Evolutionary conservation across 768 basidiomycete genomes (phyloP), one percentile per base, ranked within the genome.

Genomic region (Termitomyces sp.): DNA sequence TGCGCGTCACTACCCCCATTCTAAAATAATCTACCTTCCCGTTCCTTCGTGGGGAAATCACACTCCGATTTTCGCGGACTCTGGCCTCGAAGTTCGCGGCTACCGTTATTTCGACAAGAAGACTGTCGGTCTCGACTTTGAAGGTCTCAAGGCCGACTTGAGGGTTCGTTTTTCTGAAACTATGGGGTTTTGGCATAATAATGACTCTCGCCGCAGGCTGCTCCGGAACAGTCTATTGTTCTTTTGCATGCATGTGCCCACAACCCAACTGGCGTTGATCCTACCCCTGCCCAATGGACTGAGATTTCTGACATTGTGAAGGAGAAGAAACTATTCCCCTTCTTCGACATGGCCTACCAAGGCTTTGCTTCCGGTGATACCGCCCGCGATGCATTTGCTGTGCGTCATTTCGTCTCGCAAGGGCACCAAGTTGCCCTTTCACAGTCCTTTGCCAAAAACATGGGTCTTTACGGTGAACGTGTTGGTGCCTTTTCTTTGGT

Each of bases 291-390:
- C 51, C 94, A 99, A 76, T 99, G 97, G 97, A 81, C 80, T 60
- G 83, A 91, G 70, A 86, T 99, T 61, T 93, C 91, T 44, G 82
- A 93, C 65, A 78, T 98, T 59, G 74, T 96, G 64, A 86, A 91
- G 68, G 89, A 93, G 77, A 92, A 84, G 78, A 84, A 86, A 62
- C 83, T 96, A 65, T 96, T 98, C 86, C 91, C 96, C 53, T 94
- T 98, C 85, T 98, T 98, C 72, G 97, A 99, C 75, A 98, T 98
- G 94, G 96, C 97, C 16, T 99, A 99, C 79, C 94, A 97, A 74
- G 97, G 97, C 53, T 99, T 99, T 71, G 96, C 97, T 36, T 97
- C 95, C 24, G 97, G 97, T 52, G 86, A 87, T 53, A 94, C 92
- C 63, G 71, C 86, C 63, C 86, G 85, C 56, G 97, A 99, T 68